A percentile compares a stretch with the other conserved stretches of the same genome.
Evolutionary conservation across 1,139 yeast species (phyloP).

Genomic region (Saccharomyces pastorianus): DNA sequence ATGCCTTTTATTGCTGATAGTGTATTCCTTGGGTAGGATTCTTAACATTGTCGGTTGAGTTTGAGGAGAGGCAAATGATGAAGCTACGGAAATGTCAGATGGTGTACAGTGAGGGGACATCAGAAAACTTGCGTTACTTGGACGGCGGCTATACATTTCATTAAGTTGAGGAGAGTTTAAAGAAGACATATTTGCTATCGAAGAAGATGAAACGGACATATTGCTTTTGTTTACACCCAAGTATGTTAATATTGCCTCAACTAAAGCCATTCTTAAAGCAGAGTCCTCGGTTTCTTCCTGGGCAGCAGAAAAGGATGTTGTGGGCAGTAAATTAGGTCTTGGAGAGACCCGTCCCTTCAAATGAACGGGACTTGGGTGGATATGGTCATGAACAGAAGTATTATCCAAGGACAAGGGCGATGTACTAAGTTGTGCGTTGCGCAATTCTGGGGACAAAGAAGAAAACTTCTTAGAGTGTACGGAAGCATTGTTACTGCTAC

Average conservation of each 20-base stretch:
- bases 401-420: neutral
- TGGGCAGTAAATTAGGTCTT: slow-evolving; percentile 8
- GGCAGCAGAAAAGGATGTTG: slow-evolving; percentile 38
- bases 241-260: slow-evolving; percentile 65
- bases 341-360: neutral
- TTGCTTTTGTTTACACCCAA: slow-evolving; percentile 55
- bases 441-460: neutral
- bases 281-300: slow-evolving; percentile 75
- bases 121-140: neutral
- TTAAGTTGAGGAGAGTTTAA: neutral
- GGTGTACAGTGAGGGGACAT: neutral
- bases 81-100: slow-evolving; percentile 9
- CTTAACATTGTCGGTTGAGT: slow-evolving; percentile 17
- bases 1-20: slow-evolving; percentile 13
- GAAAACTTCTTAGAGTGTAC: neutral
- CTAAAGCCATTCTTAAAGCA: slow-evolving; percentile 58
- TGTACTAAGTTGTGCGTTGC: neutral
- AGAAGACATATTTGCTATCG: neutral
- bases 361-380: neutral
- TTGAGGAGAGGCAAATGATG: slow-evolving; percentile 18
- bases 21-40: slow-evolving; percentile 25
- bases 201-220: slow-evolving; percentile 21
- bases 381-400: neutral
- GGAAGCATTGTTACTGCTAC: neutral
- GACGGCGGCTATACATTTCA: neutral